Percentiles rank a stretch among this genome's conserved stretches.
Conservation (phyloP, 495 filamentous ascomycete species). For the Penicillium tannophilum region DNA sequence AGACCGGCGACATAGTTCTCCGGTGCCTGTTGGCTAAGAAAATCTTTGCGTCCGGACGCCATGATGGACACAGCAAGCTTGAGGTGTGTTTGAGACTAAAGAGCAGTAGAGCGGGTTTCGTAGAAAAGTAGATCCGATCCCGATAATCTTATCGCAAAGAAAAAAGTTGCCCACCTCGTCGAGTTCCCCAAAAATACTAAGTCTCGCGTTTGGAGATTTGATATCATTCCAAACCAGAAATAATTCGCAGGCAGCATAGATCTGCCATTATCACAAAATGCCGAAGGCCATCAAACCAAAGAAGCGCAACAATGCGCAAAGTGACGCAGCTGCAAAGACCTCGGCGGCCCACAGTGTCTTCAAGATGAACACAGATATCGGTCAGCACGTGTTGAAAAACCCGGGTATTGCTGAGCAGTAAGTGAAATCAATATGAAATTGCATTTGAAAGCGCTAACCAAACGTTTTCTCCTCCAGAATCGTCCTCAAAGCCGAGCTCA, state of each 20-base stretch:
- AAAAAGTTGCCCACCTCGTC: slow-evolving; percentile 26
- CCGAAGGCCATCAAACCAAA: slow-evolving; percentile 41
- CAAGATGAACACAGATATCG: slow-evolving; percentile 79
- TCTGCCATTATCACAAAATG: slow-evolving; percentile 20
- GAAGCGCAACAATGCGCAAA: slow-evolving; percentile 59
- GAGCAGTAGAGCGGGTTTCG: slow-evolving; percentile 16
- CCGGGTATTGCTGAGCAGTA: slow-evolving; percentile 78
- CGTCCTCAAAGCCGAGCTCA: slow-evolving; percentile 82
- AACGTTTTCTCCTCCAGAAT: slow-evolving; percentile 49
- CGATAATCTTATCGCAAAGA: slow-evolving; percentile 45
- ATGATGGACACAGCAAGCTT: slow-evolving; percentile 44
- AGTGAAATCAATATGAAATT: background rate
- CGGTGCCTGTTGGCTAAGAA: slow-evolving; percentile 85
- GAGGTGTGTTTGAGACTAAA: slow-evolving; percentile 9
- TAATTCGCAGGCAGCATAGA: background rate
- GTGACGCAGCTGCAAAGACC: slow-evolving; percentile 48
- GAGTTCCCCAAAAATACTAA: background rate
- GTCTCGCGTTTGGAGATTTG: background rate
- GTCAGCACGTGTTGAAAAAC: slow-evolving; percentile 96
- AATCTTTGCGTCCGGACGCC: slow-evolving; percentile 82
- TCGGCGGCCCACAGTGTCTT: slow-evolving; percentile 79
- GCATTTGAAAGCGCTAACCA: background rate
- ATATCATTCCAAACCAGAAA: background rate
- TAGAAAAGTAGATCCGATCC: slow-evolving; percentile 35
- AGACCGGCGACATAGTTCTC: slow-evolving; percentile 99